Evolutionary conservation across 805 yeast species (phyloP), one percentile per base, ranked within the genome.

Genomic region (Pichia cephalocereana): DNA sequence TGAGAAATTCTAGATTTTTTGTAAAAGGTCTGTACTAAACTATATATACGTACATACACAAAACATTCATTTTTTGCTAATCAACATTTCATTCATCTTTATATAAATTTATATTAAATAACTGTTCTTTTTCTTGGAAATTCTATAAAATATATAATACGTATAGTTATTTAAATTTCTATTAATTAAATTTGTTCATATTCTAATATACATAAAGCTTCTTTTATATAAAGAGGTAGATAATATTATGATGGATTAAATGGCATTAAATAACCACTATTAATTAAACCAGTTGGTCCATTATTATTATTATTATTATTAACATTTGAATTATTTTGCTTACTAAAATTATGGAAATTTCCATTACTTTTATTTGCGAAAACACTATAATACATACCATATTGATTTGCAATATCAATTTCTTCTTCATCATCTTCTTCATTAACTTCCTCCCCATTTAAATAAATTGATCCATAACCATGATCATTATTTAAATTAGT

Each of bases 1-100:
- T 88, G 71, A 78, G 82, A 40, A 71, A 82, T 8, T 85, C 96
- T 1, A 75, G 77, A 18, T 87, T 83, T 66, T 93, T 90, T 64
- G 79, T 46, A 12, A 47, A 52, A 31, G 46, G 44, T 18, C 34
- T 38, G 12, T 44, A 26, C 11, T 47, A 15, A 40, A 14, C 11
- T 10, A 14, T 14, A 10, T 3, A 9, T 14, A 17, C 17, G 2
- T 19, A 6, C 15, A n/a, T n/a, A 23, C 7, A 23, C 26, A 23
- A 1, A 23, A 23, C 26, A 23, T 23, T 23, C 26, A 23, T 27
- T 28, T 12, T 39, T 12, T 23, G 32, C 32, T 30, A 10, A 30
- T 30, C 32, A 30, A 30, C 32, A 30, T 30, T 30, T 5, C 14
- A 3, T 30, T 30, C 32, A 30, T 23, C 26, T 23, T 4, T 8